Evolutionary conservation across 1,284 basidiomycete genomes (phyloP).

Genomic region (Apiotrichum sp.): DNA sequence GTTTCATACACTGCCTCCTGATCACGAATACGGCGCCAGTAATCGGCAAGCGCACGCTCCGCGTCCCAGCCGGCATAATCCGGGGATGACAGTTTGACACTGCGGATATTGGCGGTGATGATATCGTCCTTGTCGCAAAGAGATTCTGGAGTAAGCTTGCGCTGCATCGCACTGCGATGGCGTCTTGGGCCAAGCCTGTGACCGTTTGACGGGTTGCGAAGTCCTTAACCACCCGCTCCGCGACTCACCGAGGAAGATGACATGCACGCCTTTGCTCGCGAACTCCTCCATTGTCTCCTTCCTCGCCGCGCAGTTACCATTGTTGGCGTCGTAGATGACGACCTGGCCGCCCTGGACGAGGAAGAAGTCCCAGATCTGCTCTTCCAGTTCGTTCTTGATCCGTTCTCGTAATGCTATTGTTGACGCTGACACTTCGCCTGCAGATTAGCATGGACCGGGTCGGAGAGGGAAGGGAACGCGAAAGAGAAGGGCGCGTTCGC

Average conservation of each 20-base stretch:
- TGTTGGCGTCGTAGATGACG: conserved; percentile 99
- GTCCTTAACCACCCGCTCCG: neutral
- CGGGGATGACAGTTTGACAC: conserved; percentile 95
- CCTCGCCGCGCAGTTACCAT: conserved; percentile 66
- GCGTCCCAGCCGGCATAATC: conserved; percentile 92
- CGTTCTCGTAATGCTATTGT: conserved; percentile 69
- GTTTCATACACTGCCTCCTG: conserved; percentile 80
- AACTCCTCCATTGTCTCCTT: conserved; percentile 76
- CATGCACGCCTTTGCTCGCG: conserved; percentile 74
- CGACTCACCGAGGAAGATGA: conserved; percentile 77
- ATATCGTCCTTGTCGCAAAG: conserved; percentile 84
- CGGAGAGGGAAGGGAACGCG: neutral
- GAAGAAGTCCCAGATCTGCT: conserved; percentile 85
- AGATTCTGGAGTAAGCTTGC: conserved; percentile 56
- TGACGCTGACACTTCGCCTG: conserved; percentile 68
- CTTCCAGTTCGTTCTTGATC: conserved; percentile 75
- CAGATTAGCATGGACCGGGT: neutral
- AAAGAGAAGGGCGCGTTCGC: neutral
- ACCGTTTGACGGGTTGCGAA: neutral
- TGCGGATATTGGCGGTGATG: conserved; percentile 88
- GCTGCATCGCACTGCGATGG: too few species aligned
- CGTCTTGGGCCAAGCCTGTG: too few species aligned
- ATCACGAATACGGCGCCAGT: conserved; percentile 78
- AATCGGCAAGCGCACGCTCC: conserved; percentile 83
- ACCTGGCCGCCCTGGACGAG: conserved; percentile 73